These are phyloP conservation scores for Schoenoplectus tabernaemontani DNA, from an alignment of 202 grass and related monocot genomes.

Conservation along the genomic window DNA sequence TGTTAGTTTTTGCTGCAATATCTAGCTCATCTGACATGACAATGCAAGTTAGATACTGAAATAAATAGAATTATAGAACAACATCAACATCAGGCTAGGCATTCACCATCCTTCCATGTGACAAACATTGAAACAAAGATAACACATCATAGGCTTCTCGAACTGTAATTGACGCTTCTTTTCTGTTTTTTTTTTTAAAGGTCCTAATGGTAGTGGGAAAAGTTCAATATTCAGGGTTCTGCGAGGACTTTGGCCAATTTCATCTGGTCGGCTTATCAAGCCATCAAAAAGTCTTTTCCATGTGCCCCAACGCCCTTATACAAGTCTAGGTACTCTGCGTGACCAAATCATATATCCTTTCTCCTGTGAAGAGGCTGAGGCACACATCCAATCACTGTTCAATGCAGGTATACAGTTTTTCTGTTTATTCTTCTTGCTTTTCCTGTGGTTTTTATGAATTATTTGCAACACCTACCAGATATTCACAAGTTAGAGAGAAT, in stretches of 20 bases:
- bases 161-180: background rate
- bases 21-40: background rate
- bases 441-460: background rate
- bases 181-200: constrained; percentile 28
- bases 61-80: background rate
- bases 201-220: constrained; percentile 95
- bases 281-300: constrained; percentile 69
- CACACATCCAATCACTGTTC: constrained; percentile 36
- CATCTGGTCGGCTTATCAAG: constrained; percentile 67
- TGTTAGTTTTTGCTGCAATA: background rate
- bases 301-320: constrained; percentile 95
- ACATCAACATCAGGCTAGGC: background rate
- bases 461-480: too few species aligned
- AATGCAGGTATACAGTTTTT: constrained; percentile 38
- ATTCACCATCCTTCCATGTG: background rate
- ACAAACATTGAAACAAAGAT: background rate
- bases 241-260: constrained; percentile 75
- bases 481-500: too few species aligned
- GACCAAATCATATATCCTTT: constrained; percentile 97
- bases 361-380: constrained; percentile 71
- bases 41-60: background rate
- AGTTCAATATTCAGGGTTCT: constrained; percentile 96
- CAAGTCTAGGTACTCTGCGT: constrained; percentile 76
- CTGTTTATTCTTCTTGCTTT: background rate
- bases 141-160: background rate